Percentiles rank a stretch among this genome's conserved stretches.
These are phyloP conservation scores for Apiosordaria backusii DNA, from an alignment of 495 filamentous ascomycete species.

Conservation along the genomic window DNA sequence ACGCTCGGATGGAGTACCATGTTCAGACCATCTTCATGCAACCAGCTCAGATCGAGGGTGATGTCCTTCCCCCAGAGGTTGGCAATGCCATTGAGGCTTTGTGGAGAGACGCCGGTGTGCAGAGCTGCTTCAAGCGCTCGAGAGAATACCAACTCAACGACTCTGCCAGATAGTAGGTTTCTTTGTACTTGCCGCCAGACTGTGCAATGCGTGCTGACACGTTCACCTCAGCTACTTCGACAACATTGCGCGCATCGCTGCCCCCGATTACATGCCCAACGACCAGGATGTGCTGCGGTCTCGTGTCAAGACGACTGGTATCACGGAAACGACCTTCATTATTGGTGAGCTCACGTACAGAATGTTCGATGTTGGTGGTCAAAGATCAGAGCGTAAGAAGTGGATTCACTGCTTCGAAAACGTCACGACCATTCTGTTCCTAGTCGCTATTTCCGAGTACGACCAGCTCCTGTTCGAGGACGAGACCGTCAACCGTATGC, in stretches of 20 bases:
- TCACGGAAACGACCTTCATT: constrained; percentile 97
- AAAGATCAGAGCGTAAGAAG: constrained; percentile 99
- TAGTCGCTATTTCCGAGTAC: constrained; percentile 98
- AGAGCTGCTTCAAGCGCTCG: constrained; percentile 91
- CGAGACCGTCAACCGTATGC: constrained; percentile 95
- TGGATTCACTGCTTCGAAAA: constrained; percentile 99
- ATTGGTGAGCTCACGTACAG: constrained; percentile 96
- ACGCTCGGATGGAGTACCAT: constrained; percentile 84
- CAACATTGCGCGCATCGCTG: constrained; percentile 86
- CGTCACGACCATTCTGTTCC: constrained; percentile 96
- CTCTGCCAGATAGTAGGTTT: constrained; percentile 92
- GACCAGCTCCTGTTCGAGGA: constrained; percentile 98
- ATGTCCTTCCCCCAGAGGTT: constrained; percentile 90
- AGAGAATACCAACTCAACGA: constrained; percentile 98
- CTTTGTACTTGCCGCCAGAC: background rate
- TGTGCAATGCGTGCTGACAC: constrained; percentile 31
- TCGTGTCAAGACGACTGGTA: constrained; percentile 98
- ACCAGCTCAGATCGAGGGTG: constrained; percentile 90
- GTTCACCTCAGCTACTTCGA: constrained; percentile 78
- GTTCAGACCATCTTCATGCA: constrained; percentile 97
- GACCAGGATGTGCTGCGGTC: constrained; percentile 97
- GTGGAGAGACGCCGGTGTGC: constrained; percentile 93
- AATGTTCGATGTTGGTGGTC: constrained; percentile 99
- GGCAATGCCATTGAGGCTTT: constrained; percentile 87
- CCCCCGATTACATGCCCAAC: constrained; percentile 90